Evolutionary conservation across 306 rosid species (phyloP).

Genomic region (Pyrus pyrifolia): DNA sequence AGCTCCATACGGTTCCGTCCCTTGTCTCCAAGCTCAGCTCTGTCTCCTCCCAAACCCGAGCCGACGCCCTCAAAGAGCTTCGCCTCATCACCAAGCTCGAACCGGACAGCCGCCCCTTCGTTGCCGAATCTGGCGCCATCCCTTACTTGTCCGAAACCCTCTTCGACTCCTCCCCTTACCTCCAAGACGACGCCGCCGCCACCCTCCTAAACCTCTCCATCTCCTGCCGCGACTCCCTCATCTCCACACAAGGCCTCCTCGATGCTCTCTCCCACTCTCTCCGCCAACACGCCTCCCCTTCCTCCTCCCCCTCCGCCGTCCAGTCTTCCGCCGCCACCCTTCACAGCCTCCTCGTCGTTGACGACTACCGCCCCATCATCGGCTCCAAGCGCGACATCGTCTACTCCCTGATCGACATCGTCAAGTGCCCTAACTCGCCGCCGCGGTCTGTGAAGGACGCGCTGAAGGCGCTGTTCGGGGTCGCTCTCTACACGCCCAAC

Average conservation of each 20-base stretch:
- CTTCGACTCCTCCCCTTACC: conserved; percentile 41
- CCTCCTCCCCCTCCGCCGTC: conserved; percentile 63
- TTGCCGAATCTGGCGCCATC: conserved; percentile 67
- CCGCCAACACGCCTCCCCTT: conserved; percentile 34
- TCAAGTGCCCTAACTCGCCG: conserved; percentile 43
- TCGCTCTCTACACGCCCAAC: conserved; percentile 62
- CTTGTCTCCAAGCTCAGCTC: conserved; percentile 70
- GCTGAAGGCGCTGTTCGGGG: conserved; percentile 70
- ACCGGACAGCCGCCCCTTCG: conserved; percentile 57
- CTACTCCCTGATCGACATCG: conserved; percentile 55
- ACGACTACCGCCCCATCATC: conserved; percentile 56
- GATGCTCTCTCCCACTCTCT: conserved; percentile 76
- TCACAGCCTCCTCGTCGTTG: conserved; percentile 72
- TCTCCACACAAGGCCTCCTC: conserved; percentile 80
- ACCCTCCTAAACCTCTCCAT: conserved; percentile 82
- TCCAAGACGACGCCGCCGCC: conserved; percentile 88
- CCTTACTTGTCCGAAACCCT: conserved; percentile 70
- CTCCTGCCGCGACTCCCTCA: conserved; percentile 43
- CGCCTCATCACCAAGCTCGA: conserved; percentile 63
- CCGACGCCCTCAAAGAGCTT: conserved; percentile 56
- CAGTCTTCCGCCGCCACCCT: conserved; percentile 82
- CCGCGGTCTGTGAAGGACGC: conserved; percentile 74
- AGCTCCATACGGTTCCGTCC: conserved; percentile 35
- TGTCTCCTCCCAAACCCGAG: conserved; percentile 59
- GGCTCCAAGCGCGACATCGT: conserved; percentile 84